Percentiles rank a stretch among this genome's conserved stretches.
These are phyloP conservation scores for Fusarium papillatum DNA, from an alignment of 2,329 filamentous ascomycete species.

Conservation along the genomic window DNA sequence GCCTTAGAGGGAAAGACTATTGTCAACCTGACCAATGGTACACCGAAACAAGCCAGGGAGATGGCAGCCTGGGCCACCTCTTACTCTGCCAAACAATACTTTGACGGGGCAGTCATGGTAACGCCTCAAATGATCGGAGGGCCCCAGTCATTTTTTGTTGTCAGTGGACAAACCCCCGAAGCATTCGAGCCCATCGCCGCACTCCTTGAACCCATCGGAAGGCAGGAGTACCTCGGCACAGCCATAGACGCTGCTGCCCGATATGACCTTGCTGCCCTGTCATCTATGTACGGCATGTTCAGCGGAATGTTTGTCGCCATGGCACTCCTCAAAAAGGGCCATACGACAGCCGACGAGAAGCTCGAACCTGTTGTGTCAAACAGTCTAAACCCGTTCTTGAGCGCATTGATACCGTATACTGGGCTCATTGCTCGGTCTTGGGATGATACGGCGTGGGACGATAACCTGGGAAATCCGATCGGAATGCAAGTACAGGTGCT, in stretches of 20 bases:
- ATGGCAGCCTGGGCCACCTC: not conserved
- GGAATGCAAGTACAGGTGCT: not conserved
- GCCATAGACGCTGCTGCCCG: slow-evolving; percentile 1
- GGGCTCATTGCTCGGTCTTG: not conserved
- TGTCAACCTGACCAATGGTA: not conserved
- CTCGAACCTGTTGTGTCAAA: not conserved
- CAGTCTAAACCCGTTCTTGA: not conserved
- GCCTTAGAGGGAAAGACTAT: not conserved
- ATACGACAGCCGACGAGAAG: not conserved
- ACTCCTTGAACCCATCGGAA: not conserved
- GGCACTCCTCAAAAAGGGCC: not conserved
- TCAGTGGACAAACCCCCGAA: not conserved
- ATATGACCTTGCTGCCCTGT: slow-evolving; percentile 12
- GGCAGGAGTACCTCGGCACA: not conserved
- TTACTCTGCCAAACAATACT: not conserved
- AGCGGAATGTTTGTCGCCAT: slow-evolving; percentile 6
- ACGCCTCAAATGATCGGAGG: not conserved
- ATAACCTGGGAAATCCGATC: not conserved
- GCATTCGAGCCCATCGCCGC: not conserved
- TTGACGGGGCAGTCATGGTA: not conserved
- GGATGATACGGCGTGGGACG: not conserved
- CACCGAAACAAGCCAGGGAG: not conserved
- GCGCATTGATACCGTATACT: not conserved
- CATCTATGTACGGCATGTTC: slow-evolving; percentile 13
- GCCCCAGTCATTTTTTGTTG: not conserved